Conservation (phyloP, 345 rosid species). For the Rubroshorea leprosula region DNA sequence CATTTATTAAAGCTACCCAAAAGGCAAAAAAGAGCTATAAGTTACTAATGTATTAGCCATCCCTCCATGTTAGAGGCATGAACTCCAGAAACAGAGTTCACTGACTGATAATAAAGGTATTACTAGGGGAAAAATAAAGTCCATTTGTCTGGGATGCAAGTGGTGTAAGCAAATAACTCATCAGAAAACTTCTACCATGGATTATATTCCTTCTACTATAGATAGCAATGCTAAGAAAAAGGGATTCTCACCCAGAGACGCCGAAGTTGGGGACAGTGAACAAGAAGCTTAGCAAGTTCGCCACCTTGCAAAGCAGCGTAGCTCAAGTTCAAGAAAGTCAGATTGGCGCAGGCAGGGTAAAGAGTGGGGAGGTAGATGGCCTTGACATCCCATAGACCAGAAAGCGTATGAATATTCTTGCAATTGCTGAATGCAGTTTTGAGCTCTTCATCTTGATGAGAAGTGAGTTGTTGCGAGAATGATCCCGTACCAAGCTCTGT, state of each 20-base stretch:
- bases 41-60: too few relatives aligned
- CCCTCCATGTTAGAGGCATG: too few relatives aligned
- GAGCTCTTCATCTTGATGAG: constrained; percentile 28
- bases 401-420: constrained; percentile 43
- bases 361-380: constrained; percentile 39
- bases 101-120: too few relatives aligned
- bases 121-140: too few relatives aligned
- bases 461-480: constrained; percentile 38
- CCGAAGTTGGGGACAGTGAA: constrained; percentile 48
- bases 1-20: too few relatives aligned
- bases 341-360: constrained; percentile 37
- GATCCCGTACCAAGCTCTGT: constrained; percentile 63
- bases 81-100: too few relatives aligned
- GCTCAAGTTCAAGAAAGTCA: constrained; percentile 59
- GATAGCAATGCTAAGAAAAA: too few relatives aligned
- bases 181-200: neutral
- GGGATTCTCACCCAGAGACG: constrained; percentile 55
- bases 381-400: constrained; percentile 55
- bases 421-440: constrained; percentile 39
- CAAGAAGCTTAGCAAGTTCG: constrained; percentile 47
- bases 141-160: too few relatives aligned
- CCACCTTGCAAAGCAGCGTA: constrained; percentile 44
- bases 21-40: too few relatives aligned
- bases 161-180: too few relatives aligned
- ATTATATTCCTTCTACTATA: too few relatives aligned